Base-by-base conservation (phyloP, 2,329 filamentous ascomycete genomes). In the Fusarium xyrophilum region DNA sequence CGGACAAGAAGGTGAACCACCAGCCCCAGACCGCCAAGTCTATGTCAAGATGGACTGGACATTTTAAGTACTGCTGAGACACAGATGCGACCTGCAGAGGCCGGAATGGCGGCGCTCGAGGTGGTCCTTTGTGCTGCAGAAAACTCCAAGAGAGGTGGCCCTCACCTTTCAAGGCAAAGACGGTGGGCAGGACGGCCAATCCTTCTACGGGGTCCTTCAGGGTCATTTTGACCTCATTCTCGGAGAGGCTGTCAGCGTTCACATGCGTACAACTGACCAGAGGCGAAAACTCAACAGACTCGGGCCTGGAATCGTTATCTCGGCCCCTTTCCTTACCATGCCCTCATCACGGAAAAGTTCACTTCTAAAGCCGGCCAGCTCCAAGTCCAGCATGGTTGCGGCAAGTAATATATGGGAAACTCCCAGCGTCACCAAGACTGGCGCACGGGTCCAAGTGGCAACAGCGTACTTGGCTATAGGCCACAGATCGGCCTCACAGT, bases 271-370 rank as follows among this genome's bases (percentile, higher is more conserved):
- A 5, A 53, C 59, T 7, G 70, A 73, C 30, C 17, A 42, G 3
- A 38, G 21, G 13, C 23, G 27, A 2, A 7, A 9, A 7, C 14
- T 10, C 7, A 12, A 17, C 1, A 42, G 64, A 7, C 60, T 72
- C 19, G 27, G 12, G 2, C 43, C 47, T 4, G 70, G 71, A 13
- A 67, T 54, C 3, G 62, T 73, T 44, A 70, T 72, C 23, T 72
- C 67, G 1, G 60, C 62, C 3, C 61, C 71, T 12, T 44, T 64
- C 17, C 15, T 33, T 33, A 5, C 15, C 32, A 35, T 35, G 33
- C 17, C 33, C 8, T 19, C 8, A 4, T 19, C 33, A 12, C 33
- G 17, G n/a, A 19, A 36, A 36, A 6, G 35, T 12, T 13, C 11
- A 14, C 19, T n/a, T 6, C 19, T 38, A 12, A n/a, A 14, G 19